Evolutionary conservation across 106 monocot genomes (phyloP), one percentile per base, ranked within the genome.

Genomic region (Narthecium ossifragum): DNA sequence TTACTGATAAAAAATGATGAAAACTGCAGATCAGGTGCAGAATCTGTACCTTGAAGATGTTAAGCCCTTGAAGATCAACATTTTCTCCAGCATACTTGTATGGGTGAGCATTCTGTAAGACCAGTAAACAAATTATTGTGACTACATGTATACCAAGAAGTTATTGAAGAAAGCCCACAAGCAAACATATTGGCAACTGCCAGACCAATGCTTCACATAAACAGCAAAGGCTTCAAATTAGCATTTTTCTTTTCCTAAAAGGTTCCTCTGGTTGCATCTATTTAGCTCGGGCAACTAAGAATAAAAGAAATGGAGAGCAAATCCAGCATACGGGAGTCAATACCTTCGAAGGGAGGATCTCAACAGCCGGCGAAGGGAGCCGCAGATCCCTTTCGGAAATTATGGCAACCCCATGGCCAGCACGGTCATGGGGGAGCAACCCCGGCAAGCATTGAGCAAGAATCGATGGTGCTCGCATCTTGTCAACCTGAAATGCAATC

Each of bases 1-100:
- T n/a, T n/a, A n/a, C n/a, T n/a, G n/a, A n/a, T n/a, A n/a, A n/a
- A n/a, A n/a, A n/a, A n/a, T n/a, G n/a, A n/a, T n/a, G n/a, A n/a
- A 14, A 13, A 57, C 6, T 24, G 8, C 52, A 34, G 5, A 46
- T 11, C 12, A 36, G 25, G 13, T 23, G 22, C 8, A 17, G 39
- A 51, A 0, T 34, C 33, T 34, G 40, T 65, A 92, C 92, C 88
- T 88, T 93, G 49, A 85, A 85, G 34, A 92, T 75, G 32, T 80
- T 81, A 26, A 88, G 66, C 55, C 85, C 85, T 49, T 93, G 82
- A 51, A 93, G 65, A 62, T 85, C 93, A 69, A 80, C 80, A 72
- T 85, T 93, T 61, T 89, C 93, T 20, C 85, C 93, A 60, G 79
- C 85, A 75, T 85, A 93, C 70, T 85, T 88, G 51, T 78, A 85